These are phyloP conservation scores for Blakeslea trispora DNA, from an alignment of 371 early-diverging fungal species.

Conservation along the genomic window DNA sequence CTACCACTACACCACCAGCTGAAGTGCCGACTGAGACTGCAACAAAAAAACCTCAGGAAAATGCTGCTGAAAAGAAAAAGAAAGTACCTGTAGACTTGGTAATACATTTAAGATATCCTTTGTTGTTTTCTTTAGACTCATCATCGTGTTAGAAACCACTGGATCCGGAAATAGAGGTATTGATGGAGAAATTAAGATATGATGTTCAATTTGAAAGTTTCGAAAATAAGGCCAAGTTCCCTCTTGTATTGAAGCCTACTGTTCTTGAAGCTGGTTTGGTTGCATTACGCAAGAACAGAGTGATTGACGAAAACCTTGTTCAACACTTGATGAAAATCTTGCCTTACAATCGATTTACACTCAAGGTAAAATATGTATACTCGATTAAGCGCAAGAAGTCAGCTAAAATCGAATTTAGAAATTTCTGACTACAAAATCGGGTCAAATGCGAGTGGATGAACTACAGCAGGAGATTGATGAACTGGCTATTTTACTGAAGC, in stretches of 20 bases:
- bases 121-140: neutral
- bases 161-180: slow-evolving; percentile 29
- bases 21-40: neutral
- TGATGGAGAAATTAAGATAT: slow-evolving; percentile 30
- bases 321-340: slow-evolving; percentile 50
- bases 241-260: slow-evolving; percentile 41
- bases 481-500: slow-evolving; percentile 28
- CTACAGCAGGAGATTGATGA: slow-evolving; percentile 41
- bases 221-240: slow-evolving; percentile 50
- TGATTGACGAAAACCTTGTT: slow-evolving; percentile 45
- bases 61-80: no score
- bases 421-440: slow-evolving; percentile 45
- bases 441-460: slow-evolving; percentile 38
- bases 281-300: slow-evolving; percentile 37
- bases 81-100: slow-evolving; percentile 10
- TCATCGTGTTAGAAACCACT: slow-evolving; percentile 27
- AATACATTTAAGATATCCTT: slow-evolving; percentile 19
- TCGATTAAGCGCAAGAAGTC: no score
- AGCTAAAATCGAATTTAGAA: no score
- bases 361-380: slow-evolving; percentile 38
- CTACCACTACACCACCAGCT: no score
- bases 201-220: slow-evolving; percentile 37
- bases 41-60: no score
- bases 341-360: slow-evolving; percentile 55
- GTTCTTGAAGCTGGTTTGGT: slow-evolving; percentile 47